Percentiles rank a stretch among this genome's conserved stretches.
Evolutionary conservation across 805 yeast species (phyloP).

Genomic region (Suhomyces tanzawaensis): DNA sequence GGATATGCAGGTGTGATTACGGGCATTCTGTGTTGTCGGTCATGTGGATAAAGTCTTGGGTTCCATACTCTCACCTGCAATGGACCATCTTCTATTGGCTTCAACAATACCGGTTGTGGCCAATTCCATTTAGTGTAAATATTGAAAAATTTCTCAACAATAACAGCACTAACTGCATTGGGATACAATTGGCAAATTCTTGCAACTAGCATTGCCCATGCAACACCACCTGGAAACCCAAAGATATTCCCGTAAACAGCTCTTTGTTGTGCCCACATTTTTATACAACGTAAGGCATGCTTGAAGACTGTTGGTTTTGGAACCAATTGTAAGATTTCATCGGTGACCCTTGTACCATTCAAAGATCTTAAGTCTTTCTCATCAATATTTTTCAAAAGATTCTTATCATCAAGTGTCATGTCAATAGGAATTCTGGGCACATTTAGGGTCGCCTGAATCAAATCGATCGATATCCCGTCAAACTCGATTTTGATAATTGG

Average conservation of each 20-base stretch:
- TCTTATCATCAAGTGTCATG: constrained; percentile 78
- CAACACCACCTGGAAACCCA: constrained; percentile 99
- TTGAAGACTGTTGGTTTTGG: constrained; percentile 93
- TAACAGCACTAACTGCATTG: constrained; percentile 89
- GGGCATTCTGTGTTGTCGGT: constrained; percentile 91
- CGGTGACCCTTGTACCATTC: constrained; percentile 97
- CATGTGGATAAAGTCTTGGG: constrained; percentile 85
- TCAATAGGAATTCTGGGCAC: constrained; percentile 78
- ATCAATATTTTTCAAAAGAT: constrained; percentile 79
- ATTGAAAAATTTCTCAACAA: constrained; percentile 84
- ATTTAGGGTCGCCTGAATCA: constrained; percentile 80
- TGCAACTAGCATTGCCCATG: constrained; percentile 99
- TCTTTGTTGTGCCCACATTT: constrained; percentile 94
- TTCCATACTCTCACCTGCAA: constrained; percentile 96
- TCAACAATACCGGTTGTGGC: constrained; percentile 96
- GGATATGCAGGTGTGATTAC: constrained; percentile 98
- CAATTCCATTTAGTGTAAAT: constrained; percentile 90
- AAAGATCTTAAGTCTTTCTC: constrained; percentile 87
- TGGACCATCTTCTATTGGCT: constrained; percentile 96
- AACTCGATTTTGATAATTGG: constrained; percentile 91
- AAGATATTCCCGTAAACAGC: constrained; percentile 92
- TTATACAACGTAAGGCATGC: constrained; percentile 87
- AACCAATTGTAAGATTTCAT: constrained; percentile 82
- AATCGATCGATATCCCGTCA: constrained; percentile 89
- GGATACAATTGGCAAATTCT: constrained; percentile 96